Percentiles rank a stretch among this genome's conserved stretches.
Conservation (phyloP, 345 rosid genomes). For the Eucalyptus victrix region DNA sequence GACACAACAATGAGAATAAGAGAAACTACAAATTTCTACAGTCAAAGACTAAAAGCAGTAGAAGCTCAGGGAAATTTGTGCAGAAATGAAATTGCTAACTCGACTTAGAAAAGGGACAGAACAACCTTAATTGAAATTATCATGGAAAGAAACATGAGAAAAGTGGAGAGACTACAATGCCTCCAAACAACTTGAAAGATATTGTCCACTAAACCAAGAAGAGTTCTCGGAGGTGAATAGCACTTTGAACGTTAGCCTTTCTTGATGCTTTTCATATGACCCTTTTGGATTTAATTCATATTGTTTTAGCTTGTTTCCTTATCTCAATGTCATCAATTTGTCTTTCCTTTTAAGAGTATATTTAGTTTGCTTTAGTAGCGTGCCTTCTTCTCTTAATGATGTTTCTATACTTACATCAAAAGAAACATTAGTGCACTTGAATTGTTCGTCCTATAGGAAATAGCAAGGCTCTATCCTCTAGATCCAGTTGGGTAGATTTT, state of each 20-base stretch:
- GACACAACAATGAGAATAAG: not conserved
- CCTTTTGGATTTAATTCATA: not conserved
- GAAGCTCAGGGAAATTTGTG: not conserved
- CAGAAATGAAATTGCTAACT: not conserved
- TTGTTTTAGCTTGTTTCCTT: not conserved
- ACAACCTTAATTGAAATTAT: not conserved
- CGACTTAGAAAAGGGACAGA: not conserved
- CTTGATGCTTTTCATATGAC: not conserved
- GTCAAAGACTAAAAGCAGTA: not conserved
- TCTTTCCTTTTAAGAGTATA: not conserved
- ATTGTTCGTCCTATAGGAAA: not conserved
- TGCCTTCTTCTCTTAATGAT: not conserved
- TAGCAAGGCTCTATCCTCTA: not conserved
- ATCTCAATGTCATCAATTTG: not conserved
- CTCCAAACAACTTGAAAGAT: not conserved
- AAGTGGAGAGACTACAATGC: not conserved
- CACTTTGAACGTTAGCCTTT: not conserved
- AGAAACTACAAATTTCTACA: not conserved
- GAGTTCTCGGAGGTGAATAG: not conserved
- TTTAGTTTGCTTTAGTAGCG: not conserved
- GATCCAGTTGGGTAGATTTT: not conserved
- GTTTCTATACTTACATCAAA: not conserved
- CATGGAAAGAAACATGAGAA: not conserved
- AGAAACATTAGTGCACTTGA: not conserved
- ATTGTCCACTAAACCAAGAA: not conserved